Conservation (phyloP, 2,329 filamentous ascomycete species). For the Apiospora pterosperma region DNA sequence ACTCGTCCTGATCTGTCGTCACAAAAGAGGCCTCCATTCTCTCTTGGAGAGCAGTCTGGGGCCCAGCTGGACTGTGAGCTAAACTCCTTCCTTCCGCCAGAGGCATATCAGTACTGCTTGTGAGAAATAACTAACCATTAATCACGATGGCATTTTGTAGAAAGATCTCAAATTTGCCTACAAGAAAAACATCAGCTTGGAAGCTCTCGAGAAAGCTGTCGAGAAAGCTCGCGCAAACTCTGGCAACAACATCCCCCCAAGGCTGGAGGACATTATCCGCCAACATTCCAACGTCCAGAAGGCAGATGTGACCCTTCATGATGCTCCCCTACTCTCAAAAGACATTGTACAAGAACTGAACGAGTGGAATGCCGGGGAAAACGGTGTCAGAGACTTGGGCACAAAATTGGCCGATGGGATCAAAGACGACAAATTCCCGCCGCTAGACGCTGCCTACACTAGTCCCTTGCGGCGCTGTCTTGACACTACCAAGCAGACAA, state of each 20-base stretch:
- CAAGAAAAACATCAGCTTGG: background rate
- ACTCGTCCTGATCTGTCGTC: conserved; percentile 11
- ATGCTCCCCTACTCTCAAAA: conserved; percentile 11
- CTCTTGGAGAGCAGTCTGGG: too few relatives aligned
- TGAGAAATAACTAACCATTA: background rate
- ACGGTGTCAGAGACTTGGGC: conserved; percentile 3
- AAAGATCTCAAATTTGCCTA: background rate
- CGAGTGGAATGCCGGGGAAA: background rate
- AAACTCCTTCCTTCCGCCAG: background rate
- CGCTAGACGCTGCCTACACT: conserved; percentile 11
- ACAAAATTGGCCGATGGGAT: conserved; percentile 2
- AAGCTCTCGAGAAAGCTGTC: background rate
- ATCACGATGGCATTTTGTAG: background rate
- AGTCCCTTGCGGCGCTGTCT: conserved; percentile 13
- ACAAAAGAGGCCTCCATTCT: conserved; percentile 3
- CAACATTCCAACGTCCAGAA: background rate
- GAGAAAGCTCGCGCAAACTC: background rate
- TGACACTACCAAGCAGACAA: conserved; percentile 11
- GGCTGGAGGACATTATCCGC: background rate
- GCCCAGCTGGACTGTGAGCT: background rate
- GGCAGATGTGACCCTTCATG: background rate
- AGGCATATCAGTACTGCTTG: background rate
- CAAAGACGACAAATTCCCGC: conserved; percentile 4
- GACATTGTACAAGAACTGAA: background rate
- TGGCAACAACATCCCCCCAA: background rate